phyloP scores from a whole-genome alignment of 2,329 filamentous ascomycete species.

The Phyllosticta paracitricarpa region DNA sequence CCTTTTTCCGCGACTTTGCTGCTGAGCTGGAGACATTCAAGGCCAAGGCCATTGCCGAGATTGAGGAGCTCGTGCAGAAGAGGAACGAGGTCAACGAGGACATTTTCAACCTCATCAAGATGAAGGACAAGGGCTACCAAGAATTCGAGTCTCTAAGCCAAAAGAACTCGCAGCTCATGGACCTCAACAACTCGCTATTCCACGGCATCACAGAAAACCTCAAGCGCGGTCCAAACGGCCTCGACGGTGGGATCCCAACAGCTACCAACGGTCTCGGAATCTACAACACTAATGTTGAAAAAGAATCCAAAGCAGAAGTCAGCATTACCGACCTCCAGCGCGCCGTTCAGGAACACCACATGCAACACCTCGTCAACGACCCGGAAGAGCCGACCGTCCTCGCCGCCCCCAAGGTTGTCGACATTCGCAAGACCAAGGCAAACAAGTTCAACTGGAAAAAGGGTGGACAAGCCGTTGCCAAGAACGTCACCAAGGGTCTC shows the following conservation, averaged over 20 bases:
- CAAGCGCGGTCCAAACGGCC: constrained; percentile 48
- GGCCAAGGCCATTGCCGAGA: constrained; percentile 62
- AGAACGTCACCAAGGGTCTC: constrained; percentile 87
- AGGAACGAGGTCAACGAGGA: constrained; percentile 78
- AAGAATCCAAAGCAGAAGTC: constrained; percentile 28
- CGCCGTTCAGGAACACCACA: constrained; percentile 20
- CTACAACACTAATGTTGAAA: constrained; percentile 33
- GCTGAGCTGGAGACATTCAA: constrained; percentile 59
- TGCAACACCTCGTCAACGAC: constrained; percentile 35
- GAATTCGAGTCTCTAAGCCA: constrained; percentile 92
- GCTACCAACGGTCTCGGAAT: constrained; percentile 53
- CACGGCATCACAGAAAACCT: constrained; percentile 90
- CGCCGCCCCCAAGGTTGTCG: constrained; percentile 82
- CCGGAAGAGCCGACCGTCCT: constrained; percentile 58
- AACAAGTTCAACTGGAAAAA: constrained; percentile 99
- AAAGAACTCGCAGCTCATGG: constrained; percentile 83
- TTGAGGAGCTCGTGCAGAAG: constrained; percentile 85
- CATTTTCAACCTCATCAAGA: constrained; percentile 67
- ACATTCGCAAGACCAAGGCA: constrained; percentile 76
- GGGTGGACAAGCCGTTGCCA: constrained; percentile 84
- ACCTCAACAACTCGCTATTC: constrained; percentile 91
- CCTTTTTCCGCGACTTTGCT: constrained; percentile 53
- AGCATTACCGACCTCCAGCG: constrained; percentile 37
- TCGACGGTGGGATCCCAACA: constrained; percentile 31
- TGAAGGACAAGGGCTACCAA: constrained; percentile 85